Evolutionary conservation across 2,329 filamentous ascomycete genomes (phyloP).

Genomic region (Juglanconis sp.): DNA sequence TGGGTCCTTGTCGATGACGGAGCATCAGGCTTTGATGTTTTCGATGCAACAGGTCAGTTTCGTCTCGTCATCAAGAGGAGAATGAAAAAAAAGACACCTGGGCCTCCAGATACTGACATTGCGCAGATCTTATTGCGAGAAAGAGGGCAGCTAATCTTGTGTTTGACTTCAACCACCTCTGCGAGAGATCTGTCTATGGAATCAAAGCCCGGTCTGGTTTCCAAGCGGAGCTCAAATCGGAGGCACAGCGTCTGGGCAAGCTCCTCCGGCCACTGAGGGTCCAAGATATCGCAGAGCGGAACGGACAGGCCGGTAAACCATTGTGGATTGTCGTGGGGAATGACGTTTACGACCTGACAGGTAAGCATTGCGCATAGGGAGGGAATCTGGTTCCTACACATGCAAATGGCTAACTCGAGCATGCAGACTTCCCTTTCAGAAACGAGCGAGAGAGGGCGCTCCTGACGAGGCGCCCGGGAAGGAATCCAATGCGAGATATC

Average conservation of each 20-base stretch:
- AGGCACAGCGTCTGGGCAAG: neutral
- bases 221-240: neutral
- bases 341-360: slow-evolving; percentile 1
- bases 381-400: too few species aligned
- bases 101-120: too few species aligned
- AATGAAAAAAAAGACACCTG: too few species aligned
- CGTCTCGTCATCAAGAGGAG: too few species aligned
- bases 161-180: too few species aligned
- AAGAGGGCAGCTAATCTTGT: too few species aligned
- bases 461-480: neutral
- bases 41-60: too few species aligned
- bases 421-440: neutral
- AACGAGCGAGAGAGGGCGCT: neutral
- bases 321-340: slow-evolving; percentile 5
- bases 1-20: slow-evolving; percentile 1
- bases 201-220: neutral
- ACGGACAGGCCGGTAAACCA: neutral
- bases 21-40: neutral
- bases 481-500: neutral
- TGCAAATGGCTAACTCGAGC: too few species aligned
- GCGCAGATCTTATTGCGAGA: too few species aligned
- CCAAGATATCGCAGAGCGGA: slow-evolving; percentile 1
- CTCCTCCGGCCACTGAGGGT: neutral
- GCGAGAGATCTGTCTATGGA: neutral
- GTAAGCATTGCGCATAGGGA: too few species aligned